These are phyloP conservation scores for Candida easanensis DNA, from an alignment of 805 yeast species.

Conservation along the genomic window DNA sequence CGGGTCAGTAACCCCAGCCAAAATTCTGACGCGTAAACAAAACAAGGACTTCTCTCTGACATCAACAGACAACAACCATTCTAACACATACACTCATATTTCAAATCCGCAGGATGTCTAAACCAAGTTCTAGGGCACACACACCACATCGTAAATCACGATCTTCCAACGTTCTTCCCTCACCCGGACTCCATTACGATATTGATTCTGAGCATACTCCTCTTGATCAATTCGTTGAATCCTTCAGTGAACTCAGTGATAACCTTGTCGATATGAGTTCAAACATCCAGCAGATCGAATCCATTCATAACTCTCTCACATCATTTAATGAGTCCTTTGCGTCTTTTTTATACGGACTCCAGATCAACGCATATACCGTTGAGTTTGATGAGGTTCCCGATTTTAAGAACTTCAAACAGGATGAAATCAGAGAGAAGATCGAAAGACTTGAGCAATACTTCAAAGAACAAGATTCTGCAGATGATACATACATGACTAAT, in stretches of 20 bases:
- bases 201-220: conserved; percentile 39
- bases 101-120: conserved; percentile 12
- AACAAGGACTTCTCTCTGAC: no score
- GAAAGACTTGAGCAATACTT: conserved; percentile 20
- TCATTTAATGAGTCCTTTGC: conserved; percentile 77
- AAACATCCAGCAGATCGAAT: conserved; percentile 54
- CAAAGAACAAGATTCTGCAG: conserved; percentile 9
- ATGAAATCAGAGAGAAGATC: conserved; percentile 23
- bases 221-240: conserved; percentile 39
- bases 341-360: conserved; percentile 72
- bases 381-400: conserved; percentile 45
- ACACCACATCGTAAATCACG: conserved; percentile 40
- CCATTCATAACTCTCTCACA: conserved; percentile 58
- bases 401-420: conserved; percentile 12
- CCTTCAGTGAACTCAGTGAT: conserved; percentile 45
- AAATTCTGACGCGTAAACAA: conserved; percentile 2
- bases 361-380: conserved; percentile 86
- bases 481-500: conserved; percentile 32
- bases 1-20: conserved; percentile 4
- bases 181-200: conserved; percentile 46
- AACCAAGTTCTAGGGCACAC: conserved; percentile 23
- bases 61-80: neutral
- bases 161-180: conserved; percentile 33
- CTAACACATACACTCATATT: neutral
- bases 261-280: conserved; percentile 53